These are phyloP conservation scores for Citrullus mucosospermus DNA, from an alignment of 306 rosid genomes.

Conservation along the genomic window DNA sequence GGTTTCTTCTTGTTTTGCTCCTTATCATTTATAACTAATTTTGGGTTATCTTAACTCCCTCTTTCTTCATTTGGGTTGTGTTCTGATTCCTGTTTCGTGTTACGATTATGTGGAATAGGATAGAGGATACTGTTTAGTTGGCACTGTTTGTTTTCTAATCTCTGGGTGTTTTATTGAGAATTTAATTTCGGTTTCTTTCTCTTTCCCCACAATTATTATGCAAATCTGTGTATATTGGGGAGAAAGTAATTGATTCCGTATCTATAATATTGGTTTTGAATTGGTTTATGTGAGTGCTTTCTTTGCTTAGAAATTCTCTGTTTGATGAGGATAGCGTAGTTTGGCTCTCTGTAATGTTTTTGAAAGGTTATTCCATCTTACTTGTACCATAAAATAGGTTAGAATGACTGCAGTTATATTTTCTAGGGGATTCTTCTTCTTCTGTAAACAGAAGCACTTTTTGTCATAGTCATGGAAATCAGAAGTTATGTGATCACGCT, in stretches of 20 bases:
- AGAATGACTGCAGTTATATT: neutral
- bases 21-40: neutral
- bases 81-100: neutral
- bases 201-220: neutral
- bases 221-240: neutral
- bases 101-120: neutral
- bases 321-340: neutral
- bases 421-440: conserved; percentile 24
- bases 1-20: neutral
- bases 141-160: neutral
- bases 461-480: conserved; percentile 15
- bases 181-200: neutral
- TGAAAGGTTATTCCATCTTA: neutral
- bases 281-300: neutral
- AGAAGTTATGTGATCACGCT: conserved; percentile 9
- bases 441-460: conserved; percentile 21
- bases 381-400: neutral
- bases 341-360: neutral
- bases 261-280: neutral
- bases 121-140: neutral
- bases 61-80: neutral
- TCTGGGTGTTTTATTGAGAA: neutral
- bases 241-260: neutral
- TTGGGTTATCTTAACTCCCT: neutral
- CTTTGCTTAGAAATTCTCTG: neutral